Evolutionary conservation across 176 grass and related monocot species (phyloP), one percentile per base, ranked within the genome.

Genomic region (Lolium rigidum): DNA sequence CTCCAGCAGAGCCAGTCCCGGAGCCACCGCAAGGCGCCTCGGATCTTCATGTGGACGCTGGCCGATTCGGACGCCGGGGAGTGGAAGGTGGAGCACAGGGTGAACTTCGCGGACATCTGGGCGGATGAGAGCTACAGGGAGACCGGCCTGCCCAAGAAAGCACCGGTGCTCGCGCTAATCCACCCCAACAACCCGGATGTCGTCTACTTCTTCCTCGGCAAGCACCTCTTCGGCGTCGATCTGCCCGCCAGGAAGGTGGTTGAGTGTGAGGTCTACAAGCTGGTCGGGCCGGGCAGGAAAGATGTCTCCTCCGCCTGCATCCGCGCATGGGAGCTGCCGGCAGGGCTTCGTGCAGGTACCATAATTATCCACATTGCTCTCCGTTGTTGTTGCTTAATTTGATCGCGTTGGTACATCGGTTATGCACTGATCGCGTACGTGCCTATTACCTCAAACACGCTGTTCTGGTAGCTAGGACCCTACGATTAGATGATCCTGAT

Each of bases 81-180:
- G 71, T 74, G 71, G 71, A 74, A 74, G 71, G 46, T 74, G 46
- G 71, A 74, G 71, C 71, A 74, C 71, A 74, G 1, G 71, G 71
- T 74, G 71, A 74, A 16, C 71, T 74, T 74, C 6, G 71, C 71
- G 0, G 71, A 51, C 44, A 25, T 74, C 46, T 74, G 71, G 71
- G 71, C 71, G 71, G 71, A 74, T 3, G 21, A 17, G 12, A 74
- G 21, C 71, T 74, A 74, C 71, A 74, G 50, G 71, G 71, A 24
- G 43, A 74, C 71, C 71, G 46, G 71, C 21, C 13, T 74, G 71
- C 71, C 71, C 71, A 74, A 51, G 71, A 74, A 28, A 50, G 6
- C 71, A 17, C 71, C 71, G 1, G 2, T 28, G 46, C 71, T 74
- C 46, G 71, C 46, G 10, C 46, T 51, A 44, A 6, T 74, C 71